Conservation (phyloP, 192 early-diverging fungal genomes). For the Rhizoclosmatium globosum region DNA sequence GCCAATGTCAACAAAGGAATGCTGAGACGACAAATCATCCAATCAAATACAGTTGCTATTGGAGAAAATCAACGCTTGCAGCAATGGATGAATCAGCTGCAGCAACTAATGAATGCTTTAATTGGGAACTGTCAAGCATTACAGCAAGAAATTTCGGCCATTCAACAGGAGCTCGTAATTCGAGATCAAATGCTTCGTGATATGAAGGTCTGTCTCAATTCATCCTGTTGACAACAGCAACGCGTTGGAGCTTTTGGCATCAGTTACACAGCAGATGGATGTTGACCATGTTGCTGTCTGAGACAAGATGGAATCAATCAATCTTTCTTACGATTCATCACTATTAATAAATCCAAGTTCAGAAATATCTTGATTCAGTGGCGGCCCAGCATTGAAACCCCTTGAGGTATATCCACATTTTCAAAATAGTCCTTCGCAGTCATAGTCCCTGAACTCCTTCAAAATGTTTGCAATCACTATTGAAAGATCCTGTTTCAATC, state of each 20-base stretch:
- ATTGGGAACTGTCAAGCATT: not conserved
- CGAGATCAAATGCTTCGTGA: not conserved
- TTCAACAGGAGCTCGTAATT: not conserved
- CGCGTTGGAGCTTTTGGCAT: not conserved
- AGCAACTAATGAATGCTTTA: not conserved
- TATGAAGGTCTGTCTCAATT: not conserved
- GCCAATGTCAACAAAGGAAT: not conserved
- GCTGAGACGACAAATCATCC: not conserved
- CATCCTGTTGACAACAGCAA: not conserved
- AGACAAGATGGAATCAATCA: not conserved
- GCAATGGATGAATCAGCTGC: not conserved
- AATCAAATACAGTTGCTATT: not conserved
- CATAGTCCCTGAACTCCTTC: not conserved
- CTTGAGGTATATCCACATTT: slow-evolving; percentile 2
- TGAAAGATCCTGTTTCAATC: not conserved
- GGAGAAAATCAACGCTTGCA: not conserved
- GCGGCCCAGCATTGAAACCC: not conserved
- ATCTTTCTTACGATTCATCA: not conserved
- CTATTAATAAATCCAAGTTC: not conserved
- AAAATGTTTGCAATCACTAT: not conserved
- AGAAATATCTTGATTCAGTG: not conserved
- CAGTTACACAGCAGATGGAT: not conserved
- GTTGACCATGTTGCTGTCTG: not conserved
- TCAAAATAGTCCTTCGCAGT: not conserved
- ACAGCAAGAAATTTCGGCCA: not conserved